Percentiles rank a stretch among this genome's conserved stretches.
Evolutionary conservation across 768 basidiomycete species (phyloP).

Genomic region (Lactifluus subvellereus): DNA sequence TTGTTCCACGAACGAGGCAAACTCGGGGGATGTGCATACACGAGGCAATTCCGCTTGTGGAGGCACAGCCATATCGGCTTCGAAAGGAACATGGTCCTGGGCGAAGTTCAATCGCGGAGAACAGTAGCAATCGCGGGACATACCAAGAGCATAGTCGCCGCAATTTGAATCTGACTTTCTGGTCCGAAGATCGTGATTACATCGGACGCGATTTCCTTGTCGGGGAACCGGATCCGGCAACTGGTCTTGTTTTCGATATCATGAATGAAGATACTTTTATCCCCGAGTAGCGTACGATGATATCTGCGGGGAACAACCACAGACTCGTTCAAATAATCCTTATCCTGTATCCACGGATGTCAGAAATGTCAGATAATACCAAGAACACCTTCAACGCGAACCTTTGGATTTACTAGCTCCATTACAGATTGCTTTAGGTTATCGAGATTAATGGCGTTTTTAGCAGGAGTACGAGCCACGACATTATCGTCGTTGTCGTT

Average conservation of each 20-base stretch:
- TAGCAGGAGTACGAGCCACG: constrained; percentile 94
- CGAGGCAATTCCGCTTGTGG: constrained; percentile 73
- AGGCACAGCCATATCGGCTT: constrained; percentile 90
- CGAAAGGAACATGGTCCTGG: constrained; percentile 94
- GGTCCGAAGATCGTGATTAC: constrained; percentile 95
- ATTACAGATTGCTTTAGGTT: constrained; percentile 94
- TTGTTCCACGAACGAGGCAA: constrained; percentile 77
- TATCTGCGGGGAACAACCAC: constrained; percentile 91
- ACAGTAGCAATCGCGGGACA: constrained; percentile 27
- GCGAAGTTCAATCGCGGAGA: constrained; percentile 7
- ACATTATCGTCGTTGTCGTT: constrained; percentile 99
- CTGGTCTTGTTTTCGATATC: constrained; percentile 98
- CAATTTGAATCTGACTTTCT: constrained; percentile 94
- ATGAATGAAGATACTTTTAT: constrained; percentile 94
- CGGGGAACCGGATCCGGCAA: constrained; percentile 86
- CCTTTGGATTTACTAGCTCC: constrained; percentile 97
- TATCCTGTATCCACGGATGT: constrained; percentile 54
- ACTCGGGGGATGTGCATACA: constrained; percentile 75
- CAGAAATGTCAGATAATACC: constrained; percentile 8
- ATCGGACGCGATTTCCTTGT: constrained; percentile 92
- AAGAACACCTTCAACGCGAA: constrained; percentile 31
- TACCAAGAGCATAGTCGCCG: constrained; percentile 91
- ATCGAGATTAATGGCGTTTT: constrained; percentile 93
- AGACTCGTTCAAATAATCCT: constrained; percentile 92
- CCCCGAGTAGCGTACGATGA: constrained; percentile 90